Conservation (phyloP, 768 basidiomycete species). For the Tricholoma furcatifolium region DNA sequence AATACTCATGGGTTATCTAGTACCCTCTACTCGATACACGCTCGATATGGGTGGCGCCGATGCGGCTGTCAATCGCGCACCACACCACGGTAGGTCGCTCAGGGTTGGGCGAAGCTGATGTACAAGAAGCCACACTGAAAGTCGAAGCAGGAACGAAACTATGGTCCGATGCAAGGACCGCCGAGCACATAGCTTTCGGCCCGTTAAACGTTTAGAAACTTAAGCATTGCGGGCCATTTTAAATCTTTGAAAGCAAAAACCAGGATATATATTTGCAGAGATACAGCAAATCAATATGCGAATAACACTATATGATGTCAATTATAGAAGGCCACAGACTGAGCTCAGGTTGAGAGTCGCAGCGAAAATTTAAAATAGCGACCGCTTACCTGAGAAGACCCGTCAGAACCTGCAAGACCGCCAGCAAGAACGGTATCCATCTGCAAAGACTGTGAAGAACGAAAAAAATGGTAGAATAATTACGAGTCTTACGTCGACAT, state of each 20-base stretch:
- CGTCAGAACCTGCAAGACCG: conserved; percentile 39
- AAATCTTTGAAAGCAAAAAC: background rate
- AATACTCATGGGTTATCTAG: too few relatives aligned
- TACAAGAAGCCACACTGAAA: too few relatives aligned
- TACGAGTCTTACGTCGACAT: conserved; percentile 46
- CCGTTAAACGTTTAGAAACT: too few relatives aligned
- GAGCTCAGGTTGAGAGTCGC: conserved; percentile 1
- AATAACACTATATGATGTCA: conserved; percentile 34
- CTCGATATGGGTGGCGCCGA: too few relatives aligned
- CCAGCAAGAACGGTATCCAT: conserved; percentile 48
- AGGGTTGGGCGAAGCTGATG: too few relatives aligned
- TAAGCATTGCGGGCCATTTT: too few relatives aligned
- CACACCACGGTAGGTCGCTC: too few relatives aligned
- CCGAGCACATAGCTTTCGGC: too few relatives aligned
- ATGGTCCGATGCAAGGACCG: too few relatives aligned
- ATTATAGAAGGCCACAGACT: conserved; percentile 47
- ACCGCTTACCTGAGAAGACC: conserved; percentile 38
- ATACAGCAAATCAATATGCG: background rate
- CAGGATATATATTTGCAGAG: background rate
- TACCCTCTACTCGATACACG: too few relatives aligned
- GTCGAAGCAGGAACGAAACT: too few relatives aligned
- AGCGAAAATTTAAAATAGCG: background rate
- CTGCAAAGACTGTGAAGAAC: conserved; percentile 19
- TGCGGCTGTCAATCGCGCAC: too few relatives aligned
- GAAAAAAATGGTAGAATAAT: conserved; percentile 1